Evolutionary conservation across 2,329 filamentous ascomycete genomes (phyloP).

Genomic region (Salinomyces thailandicus): DNA sequence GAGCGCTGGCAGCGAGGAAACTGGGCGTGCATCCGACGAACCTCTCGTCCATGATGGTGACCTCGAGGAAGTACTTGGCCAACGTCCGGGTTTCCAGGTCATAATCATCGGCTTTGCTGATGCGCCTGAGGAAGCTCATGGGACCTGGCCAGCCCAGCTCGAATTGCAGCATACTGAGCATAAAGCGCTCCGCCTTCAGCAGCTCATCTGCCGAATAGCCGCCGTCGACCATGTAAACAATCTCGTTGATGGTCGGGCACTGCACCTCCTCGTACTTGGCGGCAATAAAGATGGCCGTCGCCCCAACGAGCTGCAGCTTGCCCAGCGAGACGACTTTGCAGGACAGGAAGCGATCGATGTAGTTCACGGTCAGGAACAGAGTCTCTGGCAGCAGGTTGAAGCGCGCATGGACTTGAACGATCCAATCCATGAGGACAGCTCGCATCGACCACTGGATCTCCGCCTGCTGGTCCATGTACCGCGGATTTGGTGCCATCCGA

Average conservation of each 20-base stretch:
- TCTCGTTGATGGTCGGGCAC: constrained; percentile 86
- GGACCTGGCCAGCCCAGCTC: constrained; percentile 97
- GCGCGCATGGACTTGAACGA: constrained; percentile 88
- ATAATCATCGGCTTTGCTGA: constrained; percentile 98
- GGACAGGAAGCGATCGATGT: constrained; percentile 91
- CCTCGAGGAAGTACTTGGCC: constrained; percentile 94
- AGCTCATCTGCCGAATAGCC: constrained; percentile 87
- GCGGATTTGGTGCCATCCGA: constrained; percentile 72
- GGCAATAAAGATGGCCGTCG: constrained; percentile 88
- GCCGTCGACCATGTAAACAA: constrained; percentile 95
- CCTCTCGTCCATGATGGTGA: constrained; percentile 95
- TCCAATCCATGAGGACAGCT: constrained; percentile 92
- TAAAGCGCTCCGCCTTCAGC: constrained; percentile 93
- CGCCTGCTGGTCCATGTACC: constrained; percentile 96
- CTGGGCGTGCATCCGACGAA: constrained; percentile 87
- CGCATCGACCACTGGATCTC: constrained; percentile 99
- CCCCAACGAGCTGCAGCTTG: constrained; percentile 91
- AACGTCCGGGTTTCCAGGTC: constrained; percentile 89
- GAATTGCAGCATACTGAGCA: constrained; percentile 92
- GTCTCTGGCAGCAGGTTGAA: constrained; percentile 91
- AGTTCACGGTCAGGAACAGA: constrained; percentile 88
- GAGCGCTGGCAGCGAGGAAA: constrained; percentile 81
- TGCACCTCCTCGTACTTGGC: constrained; percentile 99
- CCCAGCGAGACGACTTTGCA: constrained; percentile 89
- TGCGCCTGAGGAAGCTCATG: constrained; percentile 93